Evolutionary conservation across 1,139 yeast genomes (phyloP), one percentile per base, ranked within the genome.

Genomic region (Hansenula lynferdii): DNA sequence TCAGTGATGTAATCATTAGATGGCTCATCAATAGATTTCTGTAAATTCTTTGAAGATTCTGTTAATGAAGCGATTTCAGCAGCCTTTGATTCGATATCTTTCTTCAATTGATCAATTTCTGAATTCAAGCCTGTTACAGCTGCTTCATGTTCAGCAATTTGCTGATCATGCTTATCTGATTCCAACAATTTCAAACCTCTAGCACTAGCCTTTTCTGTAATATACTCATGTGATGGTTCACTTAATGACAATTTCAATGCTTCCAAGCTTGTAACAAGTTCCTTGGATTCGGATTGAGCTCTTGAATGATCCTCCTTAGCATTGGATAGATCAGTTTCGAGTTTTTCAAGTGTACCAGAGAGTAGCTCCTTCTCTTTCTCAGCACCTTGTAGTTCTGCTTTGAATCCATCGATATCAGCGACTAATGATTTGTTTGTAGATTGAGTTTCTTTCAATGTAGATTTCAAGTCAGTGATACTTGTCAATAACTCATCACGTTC

Each of bases 111-210:
- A 4, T 3, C 9, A 7, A 29, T 12, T 21, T 33, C 21, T 6
- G 25, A 11, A 5, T 33, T 24, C 19, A 33, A 11, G 21, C 6
- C 18, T 9, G 24, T 14, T 4, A 27, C 4, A 6, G 19, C 4
- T 15, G 19, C 7, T 4, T 33, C 17, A n/a, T 17, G n/a, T 1
- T 19, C 30, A 11, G 29, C 4, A 3, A 26, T 3, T 17, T 31
- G 34, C 17, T 18, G 22, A 10, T 33, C 30, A 11, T 26, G 31
- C 8, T 26, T 26, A 3, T 26, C 18, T 8, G 16, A 9, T 6
- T 20, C 17, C 19, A 31, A 15, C 7, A 31, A 4, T 9, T 37
- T 36, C 24, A 38, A 40, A 4, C 53, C 49, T 2, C 21, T 21
- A 5, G 39, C 21, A 10, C 35, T 35, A n/a, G 42, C 28, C 29